A percentile compares a stretch with the other conserved stretches of the same genome.
Conservation (phyloP, 257 asterid species). For the Catharanthus roseus region DNA sequence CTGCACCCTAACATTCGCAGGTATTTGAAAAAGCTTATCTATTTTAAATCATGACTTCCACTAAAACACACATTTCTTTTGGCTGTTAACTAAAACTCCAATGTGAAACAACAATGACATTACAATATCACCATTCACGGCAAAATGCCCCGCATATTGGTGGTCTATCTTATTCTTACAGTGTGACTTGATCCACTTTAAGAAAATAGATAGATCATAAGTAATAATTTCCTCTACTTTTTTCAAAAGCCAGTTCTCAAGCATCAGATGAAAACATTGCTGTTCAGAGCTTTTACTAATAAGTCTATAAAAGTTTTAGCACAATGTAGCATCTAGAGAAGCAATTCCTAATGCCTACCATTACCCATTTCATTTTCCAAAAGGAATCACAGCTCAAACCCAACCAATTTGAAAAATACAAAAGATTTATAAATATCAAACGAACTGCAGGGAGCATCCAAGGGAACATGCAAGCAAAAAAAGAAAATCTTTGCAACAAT, state of each 20-base stretch:
- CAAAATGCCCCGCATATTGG: not conserved
- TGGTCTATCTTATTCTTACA: not conserved
- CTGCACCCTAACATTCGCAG: not conserved
- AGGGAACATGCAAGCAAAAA: not conserved
- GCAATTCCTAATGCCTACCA: too few relatives aligned
- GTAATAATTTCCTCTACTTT: too few relatives aligned
- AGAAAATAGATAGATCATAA: too few relatives aligned
- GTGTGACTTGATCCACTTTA: not conserved
- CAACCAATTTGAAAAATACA: not conserved
- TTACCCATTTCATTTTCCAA: not conserved
- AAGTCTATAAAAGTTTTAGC: too few relatives aligned
- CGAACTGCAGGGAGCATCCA: not conserved
- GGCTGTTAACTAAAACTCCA: not conserved
- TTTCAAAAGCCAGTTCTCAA: too few relatives aligned
- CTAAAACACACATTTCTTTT: not conserved
- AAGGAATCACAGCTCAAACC: not conserved
- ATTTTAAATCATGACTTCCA: not conserved
- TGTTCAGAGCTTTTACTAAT: too few relatives aligned
- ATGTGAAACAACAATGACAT: not conserved
- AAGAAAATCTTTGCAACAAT: not conserved
- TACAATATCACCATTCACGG: not conserved
- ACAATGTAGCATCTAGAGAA: too few relatives aligned
- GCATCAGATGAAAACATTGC: too few relatives aligned
- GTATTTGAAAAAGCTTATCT: not conserved
- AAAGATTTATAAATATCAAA: not conserved